Base-by-base conservation (phyloP, 225 moss, liverwort and hornwort genomes). In the Physcomitrellopsis africana region DNA sequence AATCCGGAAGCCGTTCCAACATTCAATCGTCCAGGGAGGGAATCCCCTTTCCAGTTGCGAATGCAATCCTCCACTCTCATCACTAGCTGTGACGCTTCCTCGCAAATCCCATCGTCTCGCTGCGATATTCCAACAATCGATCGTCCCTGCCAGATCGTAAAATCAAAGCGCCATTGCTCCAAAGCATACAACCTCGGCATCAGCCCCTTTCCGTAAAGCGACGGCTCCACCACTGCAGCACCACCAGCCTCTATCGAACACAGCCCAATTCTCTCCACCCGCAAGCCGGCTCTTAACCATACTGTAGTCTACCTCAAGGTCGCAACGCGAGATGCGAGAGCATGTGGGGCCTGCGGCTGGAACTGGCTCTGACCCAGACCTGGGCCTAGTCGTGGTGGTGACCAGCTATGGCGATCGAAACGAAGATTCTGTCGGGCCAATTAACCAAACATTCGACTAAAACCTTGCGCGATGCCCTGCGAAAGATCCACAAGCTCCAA, bases 181-280 rank as follows among this genome's bases (percentile, higher is more conserved):
- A 37, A 10, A 57, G 59, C 71, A 24, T 60, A 10, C 23, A 19
- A 26, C 32, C 4, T 0, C 7, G 7, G 32, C 7, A 37, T 5
- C 32, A 37, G 32, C 32, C 32, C 32, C 32, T 37, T 24, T 37
- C 32, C 32, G 7, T 37, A 37, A 37, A 37, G 32, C 32, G 32
- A 37, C 32, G 5, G 32, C 32, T 1, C 32, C 32, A 37, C 18
- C 9, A 15, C n/a, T 18, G 12, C 49, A 11, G 6, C 47, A 15
- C 32, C 18, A 2, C 63, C 16, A 84, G 55, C 82, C 85, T 15
- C 85, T 78, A 82, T 85, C 85, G 20, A 85, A 85, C 59, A 85
- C 85, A 22, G 73, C 65, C 85, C 82, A 79, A 70, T 79, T 82
- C 55, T 76, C 65, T 42, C 66, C 60, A 59, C 79, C 82, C 32